phyloP scores from a whole-genome alignment of 495 filamentous ascomycete species.

The Parmelia sp. region DNA sequence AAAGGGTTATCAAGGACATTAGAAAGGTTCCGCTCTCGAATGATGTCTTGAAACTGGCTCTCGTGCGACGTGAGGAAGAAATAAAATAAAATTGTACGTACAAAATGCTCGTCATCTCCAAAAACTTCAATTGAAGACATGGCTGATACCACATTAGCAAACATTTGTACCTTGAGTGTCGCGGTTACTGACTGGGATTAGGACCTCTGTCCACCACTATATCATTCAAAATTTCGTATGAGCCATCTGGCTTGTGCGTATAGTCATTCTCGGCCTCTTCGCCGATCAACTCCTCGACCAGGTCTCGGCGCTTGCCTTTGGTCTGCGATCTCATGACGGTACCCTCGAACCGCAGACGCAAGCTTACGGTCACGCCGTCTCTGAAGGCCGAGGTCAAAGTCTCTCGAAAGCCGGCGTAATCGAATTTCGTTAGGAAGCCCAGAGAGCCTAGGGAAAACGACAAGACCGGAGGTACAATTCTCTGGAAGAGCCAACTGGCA shows the following conservation, averaged over 20 bases:
- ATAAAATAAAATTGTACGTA: too few relatives aligned
- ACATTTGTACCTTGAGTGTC: background rate
- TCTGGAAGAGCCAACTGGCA: constrained; percentile 93
- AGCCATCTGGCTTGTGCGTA: constrained; percentile 73
- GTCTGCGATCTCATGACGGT: constrained; percentile 82
- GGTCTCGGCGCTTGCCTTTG: constrained; percentile 46
- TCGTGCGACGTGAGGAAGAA: too few relatives aligned
- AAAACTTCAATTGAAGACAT: constrained; percentile 70
- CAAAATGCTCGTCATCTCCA: constrained; percentile 88
- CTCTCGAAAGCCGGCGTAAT: constrained; percentile 66
- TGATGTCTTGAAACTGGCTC: too few relatives aligned
- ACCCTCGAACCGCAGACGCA: constrained; percentile 85
- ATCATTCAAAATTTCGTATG: constrained; percentile 88
- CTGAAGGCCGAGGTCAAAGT: constrained; percentile 66
- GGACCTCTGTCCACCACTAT: constrained; percentile 86
- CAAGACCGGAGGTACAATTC: constrained; percentile 89
- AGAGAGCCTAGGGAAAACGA: constrained; percentile 88
- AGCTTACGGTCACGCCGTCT: constrained; percentile 81
- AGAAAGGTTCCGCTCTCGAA: too few relatives aligned
- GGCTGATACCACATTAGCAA: constrained; percentile 22
- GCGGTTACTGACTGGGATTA: constrained; percentile 61
- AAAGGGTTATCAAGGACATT: too few relatives aligned
- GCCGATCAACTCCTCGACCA: constrained; percentile 86
- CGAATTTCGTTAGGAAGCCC: constrained; percentile 94
- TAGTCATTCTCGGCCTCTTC: constrained; percentile 71